Percentiles rank a stretch among this genome's conserved stretches.
Conservation (phyloP, 495 filamentous ascomycete species). For the Aspergillus incahuasiensis region DNA sequence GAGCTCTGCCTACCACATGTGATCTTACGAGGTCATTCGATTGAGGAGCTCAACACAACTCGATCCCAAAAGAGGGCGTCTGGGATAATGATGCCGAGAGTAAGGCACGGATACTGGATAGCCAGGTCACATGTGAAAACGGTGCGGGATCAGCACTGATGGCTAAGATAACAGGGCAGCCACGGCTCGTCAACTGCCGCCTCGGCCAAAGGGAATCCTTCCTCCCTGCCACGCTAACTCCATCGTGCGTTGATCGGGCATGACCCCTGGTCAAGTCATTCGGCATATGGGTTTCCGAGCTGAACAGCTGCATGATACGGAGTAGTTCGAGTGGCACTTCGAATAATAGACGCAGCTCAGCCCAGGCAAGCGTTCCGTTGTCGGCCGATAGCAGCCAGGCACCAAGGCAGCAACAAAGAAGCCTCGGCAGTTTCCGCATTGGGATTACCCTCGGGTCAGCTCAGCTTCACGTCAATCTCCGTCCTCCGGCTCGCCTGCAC, state of each 20-base stretch:
- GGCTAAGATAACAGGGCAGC: conserved; percentile 2
- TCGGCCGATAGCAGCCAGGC: conserved; percentile 2
- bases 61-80: no score
- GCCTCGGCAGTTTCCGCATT: conserved; percentile 22
- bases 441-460: conserved; percentile 16
- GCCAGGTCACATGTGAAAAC: background rate
- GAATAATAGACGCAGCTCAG: background rate
- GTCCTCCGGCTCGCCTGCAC: background rate
- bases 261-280: background rate
- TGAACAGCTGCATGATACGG: background rate
- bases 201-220: conserved; percentile 1
- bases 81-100: no score
- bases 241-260: background rate
- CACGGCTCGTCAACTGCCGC: background rate
- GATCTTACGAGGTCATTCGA: no score
- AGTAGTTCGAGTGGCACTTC: background rate
- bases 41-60: no score
- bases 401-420: conserved; percentile 11
- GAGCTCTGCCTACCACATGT: no score
- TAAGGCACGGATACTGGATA: no score
- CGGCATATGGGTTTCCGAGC: background rate
- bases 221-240: background rate
- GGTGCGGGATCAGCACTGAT: background rate
- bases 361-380: no score
- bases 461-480: conserved; percentile 3